Base-by-base conservation (phyloP, 1,139 yeast species). In the Saccharomycopsis hybrid region DNA sequence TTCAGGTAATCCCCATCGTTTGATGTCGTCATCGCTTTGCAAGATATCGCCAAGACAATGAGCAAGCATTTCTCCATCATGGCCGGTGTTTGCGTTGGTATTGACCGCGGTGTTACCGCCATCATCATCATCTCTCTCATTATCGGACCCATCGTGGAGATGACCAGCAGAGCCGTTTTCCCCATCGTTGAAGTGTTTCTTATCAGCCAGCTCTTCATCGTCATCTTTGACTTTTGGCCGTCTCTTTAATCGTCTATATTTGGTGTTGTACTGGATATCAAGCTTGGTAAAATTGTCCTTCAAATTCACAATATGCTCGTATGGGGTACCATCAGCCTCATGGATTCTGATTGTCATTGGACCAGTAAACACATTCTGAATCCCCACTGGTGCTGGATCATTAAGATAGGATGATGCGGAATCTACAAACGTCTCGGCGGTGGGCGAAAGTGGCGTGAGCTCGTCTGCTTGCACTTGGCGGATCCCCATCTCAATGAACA, bases 311-410 rank as follows among this genome's bases (percentile, higher is more conserved):
- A 94, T 92, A 63, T 94, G 99, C 62, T 94, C 99, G 61, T 94
- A 92, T 0, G 99, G 98, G 0, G 97, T 88, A n/a, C 98, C 98
- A 65, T 94, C 98, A 0, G 97, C 95, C 64, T 94, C 99, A 63
- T 94, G 98, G 42, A 94, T 90, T 60, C 98, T 73, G 41, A 94
- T 86, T 0, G 98, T 94, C 86, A 94, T 88, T 0, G 98, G 97
- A 0, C 99, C 99, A 0, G 85, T 76, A 58, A 87, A 87, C 1
- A 80, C 75, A 2, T 76, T 70, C 47, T 76, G 77, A 8, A 69
- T 65, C 37, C 57, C 55, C 41, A 43, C 18, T 40, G 33, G 30
- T 43, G 28, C 45, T 42, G 5, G 65, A 60, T 55, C 66, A 64
- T 4, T 64, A 55, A n/a, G 68, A 60, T 62, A 63, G 37, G 52